A percentile compares a stretch with the other conserved stretches of the same genome.
phyloP scores from a whole-genome alignment of 371 early-diverging fungal species.

The Mucor sp. region DNA sequence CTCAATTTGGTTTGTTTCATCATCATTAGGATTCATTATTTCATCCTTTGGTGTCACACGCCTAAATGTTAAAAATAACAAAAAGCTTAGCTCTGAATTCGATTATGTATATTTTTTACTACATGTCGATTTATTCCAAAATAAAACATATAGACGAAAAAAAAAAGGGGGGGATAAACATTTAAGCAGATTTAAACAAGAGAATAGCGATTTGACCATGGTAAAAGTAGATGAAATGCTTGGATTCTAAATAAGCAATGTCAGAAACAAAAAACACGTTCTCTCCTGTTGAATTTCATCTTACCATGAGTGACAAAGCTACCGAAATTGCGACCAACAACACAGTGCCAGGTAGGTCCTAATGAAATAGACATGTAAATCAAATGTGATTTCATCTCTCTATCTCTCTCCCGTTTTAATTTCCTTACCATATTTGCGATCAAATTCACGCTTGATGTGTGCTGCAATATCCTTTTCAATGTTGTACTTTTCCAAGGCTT shows the following conservation, averaged over 20 bases:
- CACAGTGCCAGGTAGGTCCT: conserved; percentile 96
- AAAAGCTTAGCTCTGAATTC: neutral
- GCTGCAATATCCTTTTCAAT: conserved; percentile 98
- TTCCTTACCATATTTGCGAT: conserved; percentile 86
- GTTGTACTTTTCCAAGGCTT: conserved; percentile 92
- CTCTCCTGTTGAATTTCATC: neutral
- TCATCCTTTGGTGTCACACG: neutral
- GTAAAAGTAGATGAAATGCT: conserved; percentile 98
- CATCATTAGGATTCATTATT: conserved; percentile 4
- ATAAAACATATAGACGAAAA: neutral
- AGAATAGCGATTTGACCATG: conserved; percentile 94
- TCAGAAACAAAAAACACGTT: neutral
- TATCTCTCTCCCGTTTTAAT: neutral
- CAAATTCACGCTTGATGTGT: conserved; percentile 96
- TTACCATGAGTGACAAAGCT: conserved; percentile 97
- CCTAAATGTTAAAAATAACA: neutral
- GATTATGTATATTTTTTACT: no score
- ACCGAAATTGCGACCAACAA: conserved; percentile 98
- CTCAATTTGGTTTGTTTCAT: conserved; percentile 15
- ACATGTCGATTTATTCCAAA: neutral
- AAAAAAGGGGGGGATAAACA: conserved; percentile 4
- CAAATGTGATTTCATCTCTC: neutral
- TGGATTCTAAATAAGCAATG: conserved; percentile 60
- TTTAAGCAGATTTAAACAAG: conserved; percentile 91
- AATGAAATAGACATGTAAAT: neutral